These are phyloP conservation scores for Pichia scutulata DNA, from an alignment of 805 yeast species.

Conservation along the genomic window DNA sequence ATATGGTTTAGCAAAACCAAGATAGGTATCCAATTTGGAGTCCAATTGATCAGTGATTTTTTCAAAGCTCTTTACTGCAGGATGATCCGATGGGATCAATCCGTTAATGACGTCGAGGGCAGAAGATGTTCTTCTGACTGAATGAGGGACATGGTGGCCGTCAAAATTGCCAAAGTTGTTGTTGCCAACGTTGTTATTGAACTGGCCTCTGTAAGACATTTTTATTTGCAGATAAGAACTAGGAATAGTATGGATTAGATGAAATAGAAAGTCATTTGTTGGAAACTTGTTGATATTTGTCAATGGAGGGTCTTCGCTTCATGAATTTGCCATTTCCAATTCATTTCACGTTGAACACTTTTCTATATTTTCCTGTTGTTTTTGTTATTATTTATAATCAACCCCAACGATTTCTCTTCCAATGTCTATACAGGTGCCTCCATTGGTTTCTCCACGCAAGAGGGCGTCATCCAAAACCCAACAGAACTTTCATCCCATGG, in stretches of 20 bases:
- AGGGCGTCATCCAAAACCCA: constrained; percentile 29
- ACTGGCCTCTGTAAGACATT: not conserved
- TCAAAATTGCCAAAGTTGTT: not conserved
- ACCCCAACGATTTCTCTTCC: not conserved
- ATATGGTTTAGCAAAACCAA: constrained; percentile 53
- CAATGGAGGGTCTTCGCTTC: not conserved
- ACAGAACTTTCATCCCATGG: constrained; percentile 26
- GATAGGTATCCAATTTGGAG: constrained; percentile 42
- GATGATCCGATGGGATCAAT: constrained; percentile 27
- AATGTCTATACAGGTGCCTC: not conserved
- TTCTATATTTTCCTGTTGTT: not conserved
- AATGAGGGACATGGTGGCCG: constrained; percentile 5
- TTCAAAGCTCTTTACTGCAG: constrained; percentile 37
- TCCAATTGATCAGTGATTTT: constrained; percentile 46
- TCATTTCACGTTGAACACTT: not conserved
- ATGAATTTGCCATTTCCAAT: not conserved
- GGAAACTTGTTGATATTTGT: not conserved
- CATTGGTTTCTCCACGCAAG: constrained; percentile 17
- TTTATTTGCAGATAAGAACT: not conserved
- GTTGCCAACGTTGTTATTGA: not conserved
- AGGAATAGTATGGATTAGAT: too few species aligned
- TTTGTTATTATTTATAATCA: not conserved
- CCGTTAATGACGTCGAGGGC: constrained; percentile 21
- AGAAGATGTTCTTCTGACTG: constrained; percentile 6
- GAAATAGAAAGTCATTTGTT: not conserved